phyloP scores from a whole-genome alignment of 208 protist species.

The Leishmania braziliensis region DNA sequence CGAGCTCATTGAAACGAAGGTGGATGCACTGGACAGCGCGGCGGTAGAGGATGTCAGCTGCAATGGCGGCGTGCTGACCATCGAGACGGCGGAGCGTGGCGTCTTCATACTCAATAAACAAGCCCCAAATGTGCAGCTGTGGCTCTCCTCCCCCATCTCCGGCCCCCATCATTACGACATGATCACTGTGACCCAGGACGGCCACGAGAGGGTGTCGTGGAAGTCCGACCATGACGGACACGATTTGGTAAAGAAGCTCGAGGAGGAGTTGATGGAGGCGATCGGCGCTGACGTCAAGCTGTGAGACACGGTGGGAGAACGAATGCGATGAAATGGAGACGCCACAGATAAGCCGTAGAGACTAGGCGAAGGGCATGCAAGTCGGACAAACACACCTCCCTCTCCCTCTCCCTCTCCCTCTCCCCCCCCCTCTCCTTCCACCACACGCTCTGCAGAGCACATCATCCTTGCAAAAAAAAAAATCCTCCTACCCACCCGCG shows the following conservation, averaged over 20 bases:
- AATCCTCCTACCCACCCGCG: not conserved
- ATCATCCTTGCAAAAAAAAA: not conserved
- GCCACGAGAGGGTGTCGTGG: conserved; percentile 46
- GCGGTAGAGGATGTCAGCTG: conserved; percentile 70
- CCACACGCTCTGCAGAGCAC: not conserved
- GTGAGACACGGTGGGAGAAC: not conserved
- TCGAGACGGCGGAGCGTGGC: conserved; percentile 63
- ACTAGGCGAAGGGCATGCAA: not conserved
- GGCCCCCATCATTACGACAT: conserved; percentile 92
- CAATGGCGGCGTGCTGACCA: conserved; percentile 73
- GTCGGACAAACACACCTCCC: not conserved
- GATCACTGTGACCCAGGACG: conserved; percentile 26
- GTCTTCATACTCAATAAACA: conserved; percentile 94
- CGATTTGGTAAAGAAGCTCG: conserved; percentile 57
- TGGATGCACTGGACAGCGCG: conserved; percentile 57
- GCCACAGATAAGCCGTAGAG: not conserved
- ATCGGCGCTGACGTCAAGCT: conserved; percentile 39
- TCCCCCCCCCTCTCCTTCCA: not conserved
- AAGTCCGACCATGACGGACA: conserved; percentile 69
- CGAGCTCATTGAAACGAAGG: conserved; percentile 52
- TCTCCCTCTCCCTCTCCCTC: not conserved
- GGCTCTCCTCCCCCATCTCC: conserved; percentile 91
- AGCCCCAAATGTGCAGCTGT: conserved; percentile 91
- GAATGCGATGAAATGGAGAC: not conserved
- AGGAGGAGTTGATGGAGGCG: conserved; percentile 67